Percentiles rank a stretch among this genome's conserved stretches.
phyloP scores from a whole-genome alignment of 805 yeast species.

The Deakozyma indianensis region DNA sequence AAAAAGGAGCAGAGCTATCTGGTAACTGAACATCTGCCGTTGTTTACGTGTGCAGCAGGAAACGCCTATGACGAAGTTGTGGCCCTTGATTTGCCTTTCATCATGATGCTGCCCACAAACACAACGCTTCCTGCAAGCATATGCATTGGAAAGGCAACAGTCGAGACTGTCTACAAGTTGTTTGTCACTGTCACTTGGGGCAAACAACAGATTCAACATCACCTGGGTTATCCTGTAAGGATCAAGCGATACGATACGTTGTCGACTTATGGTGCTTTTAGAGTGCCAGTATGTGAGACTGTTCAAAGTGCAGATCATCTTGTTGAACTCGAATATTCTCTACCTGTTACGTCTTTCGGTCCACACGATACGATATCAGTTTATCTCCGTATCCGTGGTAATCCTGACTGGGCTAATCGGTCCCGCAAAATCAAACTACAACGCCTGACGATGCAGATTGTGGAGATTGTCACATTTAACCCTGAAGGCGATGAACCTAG shows the following conservation, averaged over 20 bases:
- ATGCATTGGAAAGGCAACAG: conserved; percentile 15
- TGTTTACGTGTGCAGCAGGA: conserved; percentile 14
- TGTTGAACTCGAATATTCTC: conserved; percentile 19
- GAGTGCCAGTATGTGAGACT: conserved; percentile 15
- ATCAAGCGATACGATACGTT: conserved; percentile 25
- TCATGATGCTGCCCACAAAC: conserved; percentile 20
- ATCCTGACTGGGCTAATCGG: conserved; percentile 22
- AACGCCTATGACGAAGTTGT: conserved; percentile 11
- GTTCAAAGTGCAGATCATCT: conserved; percentile 21
- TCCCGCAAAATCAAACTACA: conserved; percentile 23
- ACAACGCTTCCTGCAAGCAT: conserved; percentile 23
- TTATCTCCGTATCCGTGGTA: conserved; percentile 19
- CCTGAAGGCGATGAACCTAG: conserved; percentile 19
- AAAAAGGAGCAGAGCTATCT: conserved; percentile 22
- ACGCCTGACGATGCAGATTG: conserved; percentile 21
- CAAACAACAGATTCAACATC: conserved; percentile 9
- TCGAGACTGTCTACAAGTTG: conserved; percentile 21
- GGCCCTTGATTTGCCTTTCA: conserved; percentile 26
- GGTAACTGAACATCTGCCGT: conserved; percentile 18
- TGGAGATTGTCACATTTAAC: conserved; percentile 21
- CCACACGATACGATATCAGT: conserved; percentile 23
- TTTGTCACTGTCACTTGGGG: conserved; percentile 19
- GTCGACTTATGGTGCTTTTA: conserved; percentile 23
- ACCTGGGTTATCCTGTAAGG: conserved; percentile 21
- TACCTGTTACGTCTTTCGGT: conserved; percentile 24